These are phyloP conservation scores for Cercospora sp. DNA, from an alignment of 2,329 filamentous ascomycete genomes.

Conservation along the genomic window DNA sequence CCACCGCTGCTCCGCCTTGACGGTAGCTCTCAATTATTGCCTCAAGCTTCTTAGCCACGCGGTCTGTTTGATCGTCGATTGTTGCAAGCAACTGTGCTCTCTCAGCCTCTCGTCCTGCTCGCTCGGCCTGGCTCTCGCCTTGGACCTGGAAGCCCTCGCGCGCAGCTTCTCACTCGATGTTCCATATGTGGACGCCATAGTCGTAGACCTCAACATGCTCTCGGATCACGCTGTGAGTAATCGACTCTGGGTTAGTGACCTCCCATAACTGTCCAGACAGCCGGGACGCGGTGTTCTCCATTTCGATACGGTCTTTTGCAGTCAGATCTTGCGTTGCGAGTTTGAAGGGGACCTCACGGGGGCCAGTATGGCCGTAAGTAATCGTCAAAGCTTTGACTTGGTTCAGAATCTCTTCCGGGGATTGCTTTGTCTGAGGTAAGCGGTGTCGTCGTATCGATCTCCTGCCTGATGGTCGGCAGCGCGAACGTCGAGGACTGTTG, in stretches of 20 bases:
- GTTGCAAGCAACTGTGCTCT: neutral
- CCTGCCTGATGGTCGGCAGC: neutral
- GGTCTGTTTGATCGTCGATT: neutral
- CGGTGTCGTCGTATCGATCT: neutral
- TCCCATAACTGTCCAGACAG: neutral
- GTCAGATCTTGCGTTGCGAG: neutral
- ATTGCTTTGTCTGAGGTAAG: neutral
- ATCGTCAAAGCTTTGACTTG: neutral
- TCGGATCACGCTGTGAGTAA: neutral
- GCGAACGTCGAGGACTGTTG: neutral
- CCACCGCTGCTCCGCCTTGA: too few relatives aligned
- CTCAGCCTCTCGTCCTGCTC: neutral
- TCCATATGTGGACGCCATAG: neutral
- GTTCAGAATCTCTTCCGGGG: neutral
- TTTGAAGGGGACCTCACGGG: neutral
- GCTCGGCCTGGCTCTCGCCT: neutral
- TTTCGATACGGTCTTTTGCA: neutral
- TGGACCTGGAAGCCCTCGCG: neutral
- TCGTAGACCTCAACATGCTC: neutral
- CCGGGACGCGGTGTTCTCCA: neutral
- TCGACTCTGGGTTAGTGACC: neutral
- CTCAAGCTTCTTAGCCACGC: neutral
- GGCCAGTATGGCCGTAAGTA: neutral
- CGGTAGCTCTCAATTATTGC: neutral
- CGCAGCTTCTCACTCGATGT: neutral